Evolutionary conservation across 441 rosid genomes (phyloP).

Genomic region (Erysimum cheiri): DNA sequence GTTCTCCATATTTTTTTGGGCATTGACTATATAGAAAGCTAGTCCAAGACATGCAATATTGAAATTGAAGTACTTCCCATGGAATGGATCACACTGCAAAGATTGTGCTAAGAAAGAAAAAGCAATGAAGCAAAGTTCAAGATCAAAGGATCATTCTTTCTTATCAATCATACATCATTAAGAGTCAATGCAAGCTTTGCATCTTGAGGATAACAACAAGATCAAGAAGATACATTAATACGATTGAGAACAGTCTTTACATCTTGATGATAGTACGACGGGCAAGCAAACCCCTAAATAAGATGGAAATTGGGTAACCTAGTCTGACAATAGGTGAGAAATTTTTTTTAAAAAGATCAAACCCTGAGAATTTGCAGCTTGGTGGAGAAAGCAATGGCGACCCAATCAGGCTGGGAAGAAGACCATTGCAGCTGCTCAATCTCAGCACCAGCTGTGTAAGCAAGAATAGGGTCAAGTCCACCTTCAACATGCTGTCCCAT

Average conservation of each 20-base stretch:
- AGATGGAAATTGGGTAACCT: constrained; percentile 20
- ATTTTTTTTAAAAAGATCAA: constrained; percentile 35
- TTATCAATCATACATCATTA: constrained; percentile 29
- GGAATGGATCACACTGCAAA: no score
- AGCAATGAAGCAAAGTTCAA: not conserved
- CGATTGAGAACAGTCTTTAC: constrained; percentile 37
- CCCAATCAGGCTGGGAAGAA: constrained; percentile 98
- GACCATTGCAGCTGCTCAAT: constrained; percentile 99
- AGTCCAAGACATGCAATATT: not conserved
- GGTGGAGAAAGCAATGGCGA: constrained; percentile 88
- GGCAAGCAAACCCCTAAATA: constrained; percentile 17
- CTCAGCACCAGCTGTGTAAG: constrained; percentile 94
- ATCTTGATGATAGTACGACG: constrained; percentile 27
- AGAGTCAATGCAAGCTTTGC: constrained; percentile 25
- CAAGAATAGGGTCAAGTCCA: constrained; percentile 92
- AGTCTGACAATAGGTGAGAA: constrained; percentile 10
- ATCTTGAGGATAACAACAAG: constrained; percentile 14
- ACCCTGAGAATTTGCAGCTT: constrained; percentile 99
- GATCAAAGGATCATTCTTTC: constrained; percentile 23
- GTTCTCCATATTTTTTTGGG: not conserved
- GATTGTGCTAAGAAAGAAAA: not conserved
- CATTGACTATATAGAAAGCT: not conserved
- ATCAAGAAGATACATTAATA: constrained; percentile 35
- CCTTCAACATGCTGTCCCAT: constrained; percentile 97
- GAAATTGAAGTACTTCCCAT: no score